A percentile compares a stretch with the other conserved stretches of the same genome.
These are phyloP conservation scores for Colletotrichum cuscutae DNA, from an alignment of 2,329 filamentous ascomycete genomes.

Conservation along the genomic window DNA sequence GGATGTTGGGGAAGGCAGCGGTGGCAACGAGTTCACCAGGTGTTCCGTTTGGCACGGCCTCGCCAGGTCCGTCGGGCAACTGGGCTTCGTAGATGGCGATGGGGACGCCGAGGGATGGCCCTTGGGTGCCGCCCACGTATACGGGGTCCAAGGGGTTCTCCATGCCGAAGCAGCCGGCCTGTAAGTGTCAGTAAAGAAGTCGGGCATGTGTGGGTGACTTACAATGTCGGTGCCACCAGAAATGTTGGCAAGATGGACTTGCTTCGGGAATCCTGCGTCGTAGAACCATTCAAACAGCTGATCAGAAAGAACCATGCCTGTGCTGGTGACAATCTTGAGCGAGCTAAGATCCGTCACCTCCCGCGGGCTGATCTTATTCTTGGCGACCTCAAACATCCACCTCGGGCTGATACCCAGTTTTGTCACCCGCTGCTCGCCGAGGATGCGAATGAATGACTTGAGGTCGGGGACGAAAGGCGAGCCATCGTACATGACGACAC, in stretches of 20 bases:
- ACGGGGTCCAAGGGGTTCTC: conserved; percentile 78
- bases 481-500: conserved; percentile 82
- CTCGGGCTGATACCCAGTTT: conserved; percentile 80
- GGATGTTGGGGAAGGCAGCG: conserved; percentile 79
- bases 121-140: conserved; percentile 65
- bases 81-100: conserved; percentile 73
- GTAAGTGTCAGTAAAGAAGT: neutral
- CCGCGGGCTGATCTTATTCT: conserved; percentile 69
- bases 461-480: conserved; percentile 80
- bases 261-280: conserved; percentile 74
- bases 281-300: conserved; percentile 84
- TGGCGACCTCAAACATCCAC: conserved; percentile 79
- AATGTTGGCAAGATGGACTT: conserved; percentile 77
- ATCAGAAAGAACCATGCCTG: conserved; percentile 84
- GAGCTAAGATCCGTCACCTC: conserved; percentile 70
- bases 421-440: conserved; percentile 73
- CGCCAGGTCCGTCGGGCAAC: conserved; percentile 56
- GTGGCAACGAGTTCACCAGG: conserved; percentile 81
- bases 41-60: conserved; percentile 64
- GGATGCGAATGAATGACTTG: conserved; percentile 69
- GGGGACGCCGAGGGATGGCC: conserved; percentile 59
- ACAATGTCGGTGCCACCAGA: conserved; percentile 83
- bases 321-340: conserved; percentile 73
- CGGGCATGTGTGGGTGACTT: conserved; percentile 38
- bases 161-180: conserved; percentile 69